Evolutionary conservation across 2,329 filamentous ascomycete genomes (phyloP), one percentile per base, ranked within the genome.

Genomic region (Microcyclospora tardicrescens): DNA sequence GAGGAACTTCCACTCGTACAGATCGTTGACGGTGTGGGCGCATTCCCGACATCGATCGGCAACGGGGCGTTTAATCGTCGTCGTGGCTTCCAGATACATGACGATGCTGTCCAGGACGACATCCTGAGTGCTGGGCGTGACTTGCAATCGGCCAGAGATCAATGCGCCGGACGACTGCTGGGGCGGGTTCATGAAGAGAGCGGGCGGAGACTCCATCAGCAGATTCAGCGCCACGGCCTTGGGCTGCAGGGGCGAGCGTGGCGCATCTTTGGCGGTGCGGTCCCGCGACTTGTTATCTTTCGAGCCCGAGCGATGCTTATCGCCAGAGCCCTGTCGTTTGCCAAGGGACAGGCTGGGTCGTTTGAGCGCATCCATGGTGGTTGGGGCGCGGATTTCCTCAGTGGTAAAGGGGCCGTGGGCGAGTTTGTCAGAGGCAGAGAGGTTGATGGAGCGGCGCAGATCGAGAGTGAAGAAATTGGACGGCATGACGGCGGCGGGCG

Each of bases 31-130:
- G 56, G 82, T 79, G 46, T 72, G 72, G 43, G 72, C 64, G 66
- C 91, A 96, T 37, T 84, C 79, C 36, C 68, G 59, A 68, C 91
- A 98, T 58, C 93, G 79, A 43, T 72, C 68, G 37, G 76, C 74
- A 47, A 89, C 86, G 1, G 89, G 86, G 50, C 81, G 81, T 71
- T 89, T 93, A 50, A 84, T 84, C 24, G 72, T 75, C 34, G 79
- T 73, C 49, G 77, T 77, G 44, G 82, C 74, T 51, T 75, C 69
- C 44, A 98, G 71, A 39, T 67, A 72, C 62, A 91, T 82, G 35
- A 73, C 71, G 55, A 95, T 81, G 42, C 71, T 75, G 44, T 83
- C 77, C 33, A 95, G 63, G 10, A 61, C 66, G 35, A 84, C 71
- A 41, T 81, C 66, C 10, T 61, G 54, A 38, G 86, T 79, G 45